Conservation (phyloP, 495 filamentous ascomycete species). For the Talaromyces trachyspermus region DNA sequence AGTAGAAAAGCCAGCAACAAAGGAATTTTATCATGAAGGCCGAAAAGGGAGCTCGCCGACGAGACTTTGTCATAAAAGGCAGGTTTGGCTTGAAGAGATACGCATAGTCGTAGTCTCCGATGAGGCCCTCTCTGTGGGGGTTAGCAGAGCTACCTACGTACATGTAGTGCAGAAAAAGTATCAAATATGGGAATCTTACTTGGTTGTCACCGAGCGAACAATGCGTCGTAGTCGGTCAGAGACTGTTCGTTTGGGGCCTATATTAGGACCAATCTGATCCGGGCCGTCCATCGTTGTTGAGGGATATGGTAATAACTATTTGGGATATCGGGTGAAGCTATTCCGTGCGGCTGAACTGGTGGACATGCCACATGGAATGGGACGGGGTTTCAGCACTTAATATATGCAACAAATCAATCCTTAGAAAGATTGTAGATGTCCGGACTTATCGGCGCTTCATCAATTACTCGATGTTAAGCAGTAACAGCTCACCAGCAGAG, state of each 20-base stretch:
- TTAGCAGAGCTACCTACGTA: neutral
- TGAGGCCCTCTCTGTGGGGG: conserved; percentile 52
- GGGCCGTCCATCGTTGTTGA: conserved; percentile 35
- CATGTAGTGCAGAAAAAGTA: no score
- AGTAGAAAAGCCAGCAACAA: conserved; percentile 67
- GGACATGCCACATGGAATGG: no score
- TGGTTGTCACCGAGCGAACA: conserved; percentile 41
- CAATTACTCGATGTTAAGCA: no score
- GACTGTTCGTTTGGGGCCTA: conserved; percentile 30
- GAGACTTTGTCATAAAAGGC: conserved; percentile 68
- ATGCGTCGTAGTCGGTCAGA: conserved; percentile 28
- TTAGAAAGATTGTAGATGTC: no score
- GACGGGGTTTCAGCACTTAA: no score
- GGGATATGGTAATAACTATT: no score
- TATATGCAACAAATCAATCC: no score
- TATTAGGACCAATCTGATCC: conserved; percentile 45
- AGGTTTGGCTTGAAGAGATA: conserved; percentile 71
- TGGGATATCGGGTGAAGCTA: no score
- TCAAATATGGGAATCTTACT: conserved; percentile 22
- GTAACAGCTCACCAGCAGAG: no score
- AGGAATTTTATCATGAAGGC: conserved; percentile 76
- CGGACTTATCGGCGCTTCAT: no score
- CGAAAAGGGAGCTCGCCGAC: conserved; percentile 73
- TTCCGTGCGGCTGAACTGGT: no score
- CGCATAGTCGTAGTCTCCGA: conserved; percentile 83